Evolutionary conservation across 352 stramenopile genomes (phyloP).

Genomic region (Pythium angustatum): DNA sequence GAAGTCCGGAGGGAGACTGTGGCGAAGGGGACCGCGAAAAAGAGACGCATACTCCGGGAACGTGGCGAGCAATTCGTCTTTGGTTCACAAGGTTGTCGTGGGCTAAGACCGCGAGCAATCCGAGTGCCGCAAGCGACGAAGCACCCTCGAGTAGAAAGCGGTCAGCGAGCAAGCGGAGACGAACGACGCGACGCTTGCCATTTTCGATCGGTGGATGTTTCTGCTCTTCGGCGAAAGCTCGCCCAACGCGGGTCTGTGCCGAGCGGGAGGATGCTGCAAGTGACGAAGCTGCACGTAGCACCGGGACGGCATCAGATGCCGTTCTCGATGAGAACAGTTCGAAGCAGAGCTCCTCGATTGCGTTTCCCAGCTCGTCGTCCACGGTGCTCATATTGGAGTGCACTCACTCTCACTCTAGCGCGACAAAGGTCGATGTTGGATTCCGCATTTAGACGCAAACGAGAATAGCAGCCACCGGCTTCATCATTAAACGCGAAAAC

Average conservation of each 20-base stretch:
- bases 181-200: background rate
- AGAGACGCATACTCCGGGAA: slow-evolving; percentile 22
- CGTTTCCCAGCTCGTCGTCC: background rate
- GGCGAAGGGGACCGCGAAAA: background rate
- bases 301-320: slow-evolving; percentile 6
- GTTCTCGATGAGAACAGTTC: slow-evolving; percentile 20
- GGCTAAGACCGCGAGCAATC: slow-evolving; percentile 38
- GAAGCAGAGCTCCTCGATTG: slow-evolving; percentile 15
- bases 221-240: background rate
- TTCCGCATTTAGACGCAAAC: background rate
- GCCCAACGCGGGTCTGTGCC: slow-evolving; percentile 10
- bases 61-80: slow-evolving; percentile 38
- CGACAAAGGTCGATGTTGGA: background rate
- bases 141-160: slow-evolving; percentile 35
- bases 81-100: slow-evolving; percentile 42
- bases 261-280: slow-evolving; percentile 12
- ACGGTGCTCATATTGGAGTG: background rate
- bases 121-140: slow-evolving; percentile 31
- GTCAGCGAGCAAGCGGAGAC: slow-evolving; percentile 4
- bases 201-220: background rate
- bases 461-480: background rate
- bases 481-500: background rate
- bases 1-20: too few species aligned
- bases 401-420: too few species aligned
- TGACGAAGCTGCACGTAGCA: slow-evolving; percentile 3